Conservation (phyloP, 352 stramenopile species). For the Phytopythium chamaehyphon region DNA sequence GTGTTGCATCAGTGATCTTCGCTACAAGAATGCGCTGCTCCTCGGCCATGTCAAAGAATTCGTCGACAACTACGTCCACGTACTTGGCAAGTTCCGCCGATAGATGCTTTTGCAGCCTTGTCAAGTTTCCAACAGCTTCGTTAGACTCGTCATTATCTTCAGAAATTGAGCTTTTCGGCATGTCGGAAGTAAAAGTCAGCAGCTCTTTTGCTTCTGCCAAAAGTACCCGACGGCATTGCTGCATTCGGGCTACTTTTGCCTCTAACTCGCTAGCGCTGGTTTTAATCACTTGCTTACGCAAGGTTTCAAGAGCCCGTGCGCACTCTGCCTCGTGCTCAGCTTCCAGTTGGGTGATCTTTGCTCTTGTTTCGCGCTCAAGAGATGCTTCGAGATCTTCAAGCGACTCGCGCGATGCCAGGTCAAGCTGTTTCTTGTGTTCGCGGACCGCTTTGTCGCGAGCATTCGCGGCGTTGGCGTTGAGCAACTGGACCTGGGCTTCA, state of each 20-base stretch:
- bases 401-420: slow-evolving; percentile 26
- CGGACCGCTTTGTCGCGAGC: slow-evolving; percentile 15
- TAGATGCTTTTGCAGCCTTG: slow-evolving; percentile 39
- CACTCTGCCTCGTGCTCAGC: slow-evolving; percentile 34
- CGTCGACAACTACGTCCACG: slow-evolving; percentile 36
- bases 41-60: slow-evolving; percentile 57
- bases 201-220: slow-evolving; percentile 43
- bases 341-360: slow-evolving; percentile 34
- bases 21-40: slow-evolving; percentile 48
- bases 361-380: slow-evolving; percentile 35
- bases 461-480: slow-evolving; percentile 21
- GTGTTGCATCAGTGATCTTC: slow-evolving; percentile 58
- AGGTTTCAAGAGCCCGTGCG: slow-evolving; percentile 28
- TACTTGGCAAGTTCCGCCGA: slow-evolving; percentile 42
- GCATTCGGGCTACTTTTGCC: slow-evolving; percentile 33
- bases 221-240: slow-evolving; percentile 37
- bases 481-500: slow-evolving; percentile 13
- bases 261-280: slow-evolving; percentile 34
- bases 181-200: slow-evolving; percentile 15
- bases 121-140: slow-evolving; percentile 23
- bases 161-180: slow-evolving; percentile 1
- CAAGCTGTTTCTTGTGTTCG: slow-evolving; percentile 19
- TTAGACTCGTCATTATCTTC: slow-evolving; percentile 11
- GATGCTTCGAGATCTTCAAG: slow-evolving; percentile 31
- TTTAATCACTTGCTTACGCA: slow-evolving; percentile 23